Evolutionary conservation across 2,329 filamentous ascomycete species (phyloP).

Genomic region (Colletotrichum sublineola): DNA sequence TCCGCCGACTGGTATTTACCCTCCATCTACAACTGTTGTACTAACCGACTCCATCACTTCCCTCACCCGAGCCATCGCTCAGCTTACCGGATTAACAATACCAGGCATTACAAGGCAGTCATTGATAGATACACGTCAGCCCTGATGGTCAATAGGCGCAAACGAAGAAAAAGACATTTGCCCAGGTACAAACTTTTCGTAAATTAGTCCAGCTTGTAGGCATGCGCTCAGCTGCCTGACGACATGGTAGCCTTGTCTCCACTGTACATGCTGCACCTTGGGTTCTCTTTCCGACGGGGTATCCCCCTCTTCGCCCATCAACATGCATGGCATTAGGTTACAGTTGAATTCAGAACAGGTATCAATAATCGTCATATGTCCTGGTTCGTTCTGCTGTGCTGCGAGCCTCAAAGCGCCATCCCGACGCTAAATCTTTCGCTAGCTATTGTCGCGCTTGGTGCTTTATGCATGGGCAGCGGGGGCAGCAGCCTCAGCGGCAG

Average conservation of each 20-base stretch:
- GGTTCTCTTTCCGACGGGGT: conserved; percentile 3
- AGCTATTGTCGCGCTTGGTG: background rate
- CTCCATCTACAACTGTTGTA: background rate
- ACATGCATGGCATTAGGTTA: conserved; percentile 23
- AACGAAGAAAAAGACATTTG: background rate
- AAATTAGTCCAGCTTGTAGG: conserved; percentile 22
- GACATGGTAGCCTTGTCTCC: conserved; percentile 15
- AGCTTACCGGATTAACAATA: background rate
- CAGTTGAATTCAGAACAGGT: conserved; percentile 26
- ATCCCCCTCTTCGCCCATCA: conserved; percentile 4
- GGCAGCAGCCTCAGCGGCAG: background rate
- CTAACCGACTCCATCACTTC: too few relatives aligned
- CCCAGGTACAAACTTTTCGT: conserved; percentile 22
- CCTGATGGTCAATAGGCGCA: background rate
- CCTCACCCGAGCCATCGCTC: background rate
- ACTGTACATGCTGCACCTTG: conserved; percentile 7
- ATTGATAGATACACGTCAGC: background rate
- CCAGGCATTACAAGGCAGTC: background rate
- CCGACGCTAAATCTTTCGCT: background rate
- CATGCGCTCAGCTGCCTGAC: conserved; percentile 13
- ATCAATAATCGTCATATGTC: conserved; percentile 9
- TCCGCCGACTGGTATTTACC: background rate
- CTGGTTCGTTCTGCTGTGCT: background rate
- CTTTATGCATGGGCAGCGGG: conserved; percentile 18
- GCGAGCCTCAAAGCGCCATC: background rate